Base-by-base conservation (phyloP, 2,329 filamentous ascomycete genomes). In the Trichoderma koningii region DNA sequence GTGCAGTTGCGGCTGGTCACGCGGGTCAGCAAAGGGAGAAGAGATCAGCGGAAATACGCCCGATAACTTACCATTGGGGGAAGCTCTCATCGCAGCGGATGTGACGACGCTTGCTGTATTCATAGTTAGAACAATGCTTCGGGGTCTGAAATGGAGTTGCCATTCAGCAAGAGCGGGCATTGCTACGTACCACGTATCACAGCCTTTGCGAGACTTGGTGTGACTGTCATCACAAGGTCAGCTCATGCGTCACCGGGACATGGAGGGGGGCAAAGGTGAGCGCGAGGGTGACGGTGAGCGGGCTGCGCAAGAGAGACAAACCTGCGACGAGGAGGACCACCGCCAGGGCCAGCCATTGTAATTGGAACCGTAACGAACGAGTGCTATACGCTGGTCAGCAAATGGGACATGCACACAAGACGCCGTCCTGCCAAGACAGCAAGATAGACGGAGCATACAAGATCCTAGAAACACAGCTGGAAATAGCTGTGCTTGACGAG, bases 51-150 rank as follows among this genome's bases (percentile, higher is more conserved):
- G 15, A 19, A 19, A 55, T 19, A n/a, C 56, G 23, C 34, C 55
- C 28, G 55, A 48, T 50, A 51, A 77, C 85, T 72, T 83, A 96
- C 93, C 94, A 99, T 85, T 99, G 95, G 59, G 95, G 95, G 74
- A 97, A 97, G 71, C 88, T 97, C 78, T 99, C 95, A 75, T 99
- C 95, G 80, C 95, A 99, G 73, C 95, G 87, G 76, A 99, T 99
- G 79, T 99, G 95, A 76, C 95, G 88, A 76, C 91, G 89, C 81
- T 99, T 99, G 86, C 82, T 83, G 63, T 26, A 48, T 10, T 53
- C 19, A 51, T 60, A 42, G 30, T 51, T 45, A 45, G 61, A 62
- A n/a, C 48, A 34, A 6, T 38, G 26, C 42, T 53, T 53, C 17
- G 23, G 41, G 34, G 50, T 14, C 45, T 47, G 38, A 42, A 42